Percentiles rank a stretch among this genome's conserved stretches.
Evolutionary conservation across 768 basidiomycete species (phyloP).

Genomic region (Russula virescens): DNA sequence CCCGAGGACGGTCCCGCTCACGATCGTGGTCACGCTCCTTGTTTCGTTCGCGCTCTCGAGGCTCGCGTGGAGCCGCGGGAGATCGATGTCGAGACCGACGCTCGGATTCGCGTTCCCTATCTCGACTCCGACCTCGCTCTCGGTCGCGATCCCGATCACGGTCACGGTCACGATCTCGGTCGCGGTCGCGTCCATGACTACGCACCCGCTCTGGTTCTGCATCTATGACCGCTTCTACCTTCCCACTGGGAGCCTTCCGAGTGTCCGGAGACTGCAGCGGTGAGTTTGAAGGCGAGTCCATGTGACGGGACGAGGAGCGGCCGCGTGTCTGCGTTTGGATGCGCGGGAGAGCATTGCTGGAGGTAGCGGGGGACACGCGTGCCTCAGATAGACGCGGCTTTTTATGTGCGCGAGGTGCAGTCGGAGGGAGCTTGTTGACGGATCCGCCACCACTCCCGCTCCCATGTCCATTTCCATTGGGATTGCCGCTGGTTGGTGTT

Average conservation of each 20-base stretch:
- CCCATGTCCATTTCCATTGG: conserved; percentile 29
- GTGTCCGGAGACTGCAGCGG: conserved; percentile 23
- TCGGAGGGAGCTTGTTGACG: conserved; percentile 54
- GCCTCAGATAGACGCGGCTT: conserved; percentile 66
- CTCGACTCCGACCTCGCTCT: conserved; percentile 35
- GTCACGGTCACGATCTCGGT: conserved; percentile 32
- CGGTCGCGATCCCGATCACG: conserved; percentile 31
- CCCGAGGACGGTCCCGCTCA: conserved; percentile 20
- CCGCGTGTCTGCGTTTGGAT: conserved; percentile 18
- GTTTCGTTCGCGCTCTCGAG: conserved; percentile 23
- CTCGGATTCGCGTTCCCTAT: conserved; percentile 27
- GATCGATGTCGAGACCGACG: conserved; percentile 15
- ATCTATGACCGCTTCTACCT: conserved; percentile 51
- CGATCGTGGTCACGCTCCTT: conserved; percentile 28
- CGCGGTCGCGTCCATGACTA: conserved; percentile 32
- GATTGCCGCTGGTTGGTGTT: conserved; percentile 25
- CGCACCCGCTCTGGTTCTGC: conserved; percentile 38
- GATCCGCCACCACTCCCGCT: conserved; percentile 25
- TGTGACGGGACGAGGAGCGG: conserved; percentile 19
- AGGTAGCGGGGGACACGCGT: conserved; percentile 16
- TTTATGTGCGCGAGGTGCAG: conserved; percentile 77
- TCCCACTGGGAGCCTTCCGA: conserved; percentile 21
- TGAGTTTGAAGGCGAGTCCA: conserved; percentile 24
- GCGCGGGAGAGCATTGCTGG: conserved; percentile 21
- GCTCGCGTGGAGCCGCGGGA: conserved; percentile 12